A percentile compares a stretch with the other conserved stretches of the same genome.
These are phyloP conservation scores for Rubus idaeus DNA, from an alignment of 306 rosid species.

Conservation along the genomic window DNA sequence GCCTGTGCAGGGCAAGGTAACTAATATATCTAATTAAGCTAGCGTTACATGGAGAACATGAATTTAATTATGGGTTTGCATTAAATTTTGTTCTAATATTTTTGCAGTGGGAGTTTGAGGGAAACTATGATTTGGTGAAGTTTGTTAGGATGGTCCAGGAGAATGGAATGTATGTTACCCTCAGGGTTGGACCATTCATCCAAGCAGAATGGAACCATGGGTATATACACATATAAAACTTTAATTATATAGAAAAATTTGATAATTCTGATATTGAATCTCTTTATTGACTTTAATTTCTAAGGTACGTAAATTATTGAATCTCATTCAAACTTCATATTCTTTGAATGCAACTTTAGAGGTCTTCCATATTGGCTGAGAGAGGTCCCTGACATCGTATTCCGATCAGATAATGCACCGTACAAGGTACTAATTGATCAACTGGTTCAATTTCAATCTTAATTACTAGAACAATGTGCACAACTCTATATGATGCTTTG, in stretches of 20 bases:
- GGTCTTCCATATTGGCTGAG: conserved; percentile 96
- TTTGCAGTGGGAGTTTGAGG: conserved; percentile 56
- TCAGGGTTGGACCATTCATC: conserved; percentile 88
- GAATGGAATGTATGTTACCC: conserved; percentile 58
- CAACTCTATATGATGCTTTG: not conserved
- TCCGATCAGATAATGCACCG: conserved; percentile 65
- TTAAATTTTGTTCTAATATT: not conserved
- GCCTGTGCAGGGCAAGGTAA: conserved; percentile 67
- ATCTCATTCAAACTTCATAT: conserved; percentile 26
- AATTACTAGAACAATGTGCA: not conserved
- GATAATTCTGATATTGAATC: not conserved
- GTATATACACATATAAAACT: conserved; percentile 28
- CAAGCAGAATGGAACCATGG: conserved; percentile 99
- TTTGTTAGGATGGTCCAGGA: conserved; percentile 49
- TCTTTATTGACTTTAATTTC: not conserved
- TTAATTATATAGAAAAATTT: not conserved
- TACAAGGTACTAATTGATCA: conserved; percentile 56
- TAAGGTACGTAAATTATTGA: not conserved
- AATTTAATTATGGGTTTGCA: not conserved
- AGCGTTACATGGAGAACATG: not conserved
- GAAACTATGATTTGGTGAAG: conserved; percentile 68
- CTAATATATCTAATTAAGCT: not conserved
- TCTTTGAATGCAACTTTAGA: conserved; percentile 16
- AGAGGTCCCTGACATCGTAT: conserved; percentile 60
- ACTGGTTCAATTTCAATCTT: not conserved